These are phyloP conservation scores for Heritiera fomes DNA, from an alignment of 345 rosid species.

Conservation along the genomic window DNA sequence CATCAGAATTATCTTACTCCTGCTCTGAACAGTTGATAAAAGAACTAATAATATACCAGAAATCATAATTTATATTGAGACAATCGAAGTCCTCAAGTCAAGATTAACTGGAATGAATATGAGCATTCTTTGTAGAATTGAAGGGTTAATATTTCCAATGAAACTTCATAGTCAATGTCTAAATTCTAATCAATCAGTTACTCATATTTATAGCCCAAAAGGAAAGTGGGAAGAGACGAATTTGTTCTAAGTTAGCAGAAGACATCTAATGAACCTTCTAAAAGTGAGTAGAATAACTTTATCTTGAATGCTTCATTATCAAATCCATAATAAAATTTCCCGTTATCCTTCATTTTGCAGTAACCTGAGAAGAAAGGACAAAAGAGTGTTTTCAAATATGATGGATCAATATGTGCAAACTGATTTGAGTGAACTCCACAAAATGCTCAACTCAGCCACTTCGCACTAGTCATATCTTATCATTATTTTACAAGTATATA, in stretches of 20 bases:
- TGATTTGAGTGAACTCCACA: neutral
- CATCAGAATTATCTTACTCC: neutral
- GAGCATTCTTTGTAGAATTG: neutral
- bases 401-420: neutral
- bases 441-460: neutral
- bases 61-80: neutral
- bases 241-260: neutral
- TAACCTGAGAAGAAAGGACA: neutral
- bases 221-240: neutral
- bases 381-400: neutral
- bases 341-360: neutral
- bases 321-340: neutral
- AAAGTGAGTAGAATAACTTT: neutral
- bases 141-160: neutral
- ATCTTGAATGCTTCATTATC: neutral
- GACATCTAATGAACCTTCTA: neutral
- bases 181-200: neutral
- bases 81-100: neutral
- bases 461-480: neutral
- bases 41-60: slow-evolving; percentile 8
- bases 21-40: neutral
- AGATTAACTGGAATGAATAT: neutral
- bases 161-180: neutral
- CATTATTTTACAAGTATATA: neutral
- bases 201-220: neutral